phyloP scores from a whole-genome alignment of 768 basidiomycete genomes.

The Collybia mongolica region DNA sequence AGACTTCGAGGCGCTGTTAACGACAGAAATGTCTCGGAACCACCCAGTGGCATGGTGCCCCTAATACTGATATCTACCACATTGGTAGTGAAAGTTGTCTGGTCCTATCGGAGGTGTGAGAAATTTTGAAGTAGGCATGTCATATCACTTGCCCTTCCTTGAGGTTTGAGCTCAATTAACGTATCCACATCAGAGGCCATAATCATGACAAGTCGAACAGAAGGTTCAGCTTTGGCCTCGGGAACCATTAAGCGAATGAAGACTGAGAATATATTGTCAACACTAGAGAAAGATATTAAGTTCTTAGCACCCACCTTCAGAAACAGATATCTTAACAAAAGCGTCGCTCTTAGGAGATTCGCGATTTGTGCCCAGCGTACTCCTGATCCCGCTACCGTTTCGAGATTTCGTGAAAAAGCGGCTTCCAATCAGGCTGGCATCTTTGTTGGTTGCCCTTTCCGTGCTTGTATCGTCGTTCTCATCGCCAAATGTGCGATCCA shows the following conservation, averaged over 20 bases:
- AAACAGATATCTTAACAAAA: constrained; percentile 47
- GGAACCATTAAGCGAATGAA: constrained; percentile 51
- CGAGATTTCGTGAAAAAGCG: constrained; percentile 68
- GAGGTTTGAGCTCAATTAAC: constrained; percentile 64
- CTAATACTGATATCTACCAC: constrained; percentile 60
- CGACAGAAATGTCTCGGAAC: constrained; percentile 43
- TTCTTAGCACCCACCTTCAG: constrained; percentile 36
- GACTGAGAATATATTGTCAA: constrained; percentile 14
- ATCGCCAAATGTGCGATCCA: constrained; percentile 44
- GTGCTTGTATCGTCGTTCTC: constrained; percentile 17
- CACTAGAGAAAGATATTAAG: neutral
- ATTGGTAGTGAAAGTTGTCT: constrained; percentile 62
- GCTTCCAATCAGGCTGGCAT: constrained; percentile 75
- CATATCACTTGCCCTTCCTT: constrained; percentile 56
- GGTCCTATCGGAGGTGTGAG: constrained; percentile 47
- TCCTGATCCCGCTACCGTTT: constrained; percentile 36
- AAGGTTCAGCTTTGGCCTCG: constrained; percentile 24
- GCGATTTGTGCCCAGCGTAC: constrained; percentile 15
- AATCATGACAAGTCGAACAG: constrained; percentile 51
- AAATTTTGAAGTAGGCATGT: neutral
- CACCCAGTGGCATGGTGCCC: constrained; percentile 34
- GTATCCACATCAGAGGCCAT: constrained; percentile 61
- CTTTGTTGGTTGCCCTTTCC: constrained; percentile 40
- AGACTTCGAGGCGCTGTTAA: constrained; percentile 57
- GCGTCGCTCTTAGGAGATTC: constrained; percentile 25